These are phyloP conservation scores for Hypericum perforatum DNA, from an alignment of 345 rosid species.

Conservation along the genomic window DNA sequence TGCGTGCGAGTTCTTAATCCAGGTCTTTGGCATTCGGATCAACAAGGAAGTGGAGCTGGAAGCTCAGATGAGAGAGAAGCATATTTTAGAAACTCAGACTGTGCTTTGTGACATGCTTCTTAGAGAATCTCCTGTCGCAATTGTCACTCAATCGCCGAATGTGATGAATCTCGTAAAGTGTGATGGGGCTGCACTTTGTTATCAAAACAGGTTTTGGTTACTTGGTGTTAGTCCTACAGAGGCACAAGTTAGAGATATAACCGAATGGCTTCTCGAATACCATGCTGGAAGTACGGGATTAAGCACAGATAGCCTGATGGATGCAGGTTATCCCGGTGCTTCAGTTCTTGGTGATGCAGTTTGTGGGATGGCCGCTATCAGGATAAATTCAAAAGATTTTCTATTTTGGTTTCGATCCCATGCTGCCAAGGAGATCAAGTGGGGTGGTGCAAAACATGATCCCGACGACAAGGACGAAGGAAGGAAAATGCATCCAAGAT, in stretches of 20 bases:
- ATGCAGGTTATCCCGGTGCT: conserved; percentile 76
- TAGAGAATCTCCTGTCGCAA: conserved; percentile 69
- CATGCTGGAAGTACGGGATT: conserved; percentile 55
- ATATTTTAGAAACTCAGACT: conserved; percentile 57
- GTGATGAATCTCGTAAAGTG: conserved; percentile 85
- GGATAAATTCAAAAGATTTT: conserved; percentile 51
- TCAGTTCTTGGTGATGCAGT: conserved; percentile 51
- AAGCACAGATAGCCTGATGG: conserved; percentile 75
- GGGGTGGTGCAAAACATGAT: conserved; percentile 88
- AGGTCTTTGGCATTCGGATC: conserved; percentile 65
- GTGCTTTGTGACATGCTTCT: conserved; percentile 85
- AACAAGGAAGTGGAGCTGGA: conserved; percentile 70
- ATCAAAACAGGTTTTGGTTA: conserved; percentile 46
- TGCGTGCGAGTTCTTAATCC: conserved; percentile 78
- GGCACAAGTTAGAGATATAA: conserved; percentile 52
- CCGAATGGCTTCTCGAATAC: conserved; percentile 55
- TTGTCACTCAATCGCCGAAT: conserved; percentile 65
- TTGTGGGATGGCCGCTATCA: conserved; percentile 65
- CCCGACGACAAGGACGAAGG: conserved; percentile 56
- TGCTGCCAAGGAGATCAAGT: conserved; percentile 68
- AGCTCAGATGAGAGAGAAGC: conserved; percentile 59
- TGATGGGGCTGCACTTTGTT: conserved; percentile 76
- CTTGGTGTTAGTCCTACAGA: conserved; percentile 72
- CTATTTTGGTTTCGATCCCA: conserved; percentile 84
- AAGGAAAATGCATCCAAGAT: conserved; percentile 75